Evolutionary conservation across 192 early-diverging fungal species (phyloP).

Genomic region (Chytriomyces hyalinus): DNA sequence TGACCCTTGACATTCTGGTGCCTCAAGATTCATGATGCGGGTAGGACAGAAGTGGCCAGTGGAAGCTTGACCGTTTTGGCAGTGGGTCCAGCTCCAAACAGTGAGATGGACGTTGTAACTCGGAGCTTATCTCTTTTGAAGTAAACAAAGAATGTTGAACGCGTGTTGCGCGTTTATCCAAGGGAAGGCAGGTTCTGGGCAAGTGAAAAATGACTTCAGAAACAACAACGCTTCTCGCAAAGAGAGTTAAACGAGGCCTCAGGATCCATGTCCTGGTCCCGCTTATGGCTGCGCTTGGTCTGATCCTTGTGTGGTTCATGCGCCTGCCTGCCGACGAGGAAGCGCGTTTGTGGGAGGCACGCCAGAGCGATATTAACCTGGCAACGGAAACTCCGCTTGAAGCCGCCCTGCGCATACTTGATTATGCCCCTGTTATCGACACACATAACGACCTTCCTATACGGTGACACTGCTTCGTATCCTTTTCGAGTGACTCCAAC

Average conservation of each 20-base stretch:
- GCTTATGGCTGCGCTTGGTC: no score
- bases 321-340: neutral
- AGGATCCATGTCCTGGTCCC: no score
- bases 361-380: neutral
- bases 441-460: conserved; percentile 34
- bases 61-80: conserved; percentile 34
- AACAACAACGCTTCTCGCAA: no score
- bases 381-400: conserved; percentile 26
- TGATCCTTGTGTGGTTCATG: no score
- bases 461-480: neutral
- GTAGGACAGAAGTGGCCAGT: conserved; percentile 19
- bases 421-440: conserved; percentile 32
- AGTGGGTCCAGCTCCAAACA: conserved; percentile 8
- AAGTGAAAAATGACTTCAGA: no score
- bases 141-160: neutral
- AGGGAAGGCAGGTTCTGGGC: no score
- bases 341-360: neutral
- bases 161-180: no score
- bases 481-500: neutral
- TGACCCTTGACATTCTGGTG: neutral
- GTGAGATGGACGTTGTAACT: conserved; percentile 13
- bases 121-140: conserved; percentile 8
- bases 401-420: conserved; percentile 26
- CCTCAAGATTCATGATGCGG: conserved; percentile 16
- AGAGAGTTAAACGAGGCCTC: no score